Evolutionary conservation across 306 rosid species (phyloP), one percentile per base, ranked within the genome.

Genomic region (Arachis stenosperma): DNA sequence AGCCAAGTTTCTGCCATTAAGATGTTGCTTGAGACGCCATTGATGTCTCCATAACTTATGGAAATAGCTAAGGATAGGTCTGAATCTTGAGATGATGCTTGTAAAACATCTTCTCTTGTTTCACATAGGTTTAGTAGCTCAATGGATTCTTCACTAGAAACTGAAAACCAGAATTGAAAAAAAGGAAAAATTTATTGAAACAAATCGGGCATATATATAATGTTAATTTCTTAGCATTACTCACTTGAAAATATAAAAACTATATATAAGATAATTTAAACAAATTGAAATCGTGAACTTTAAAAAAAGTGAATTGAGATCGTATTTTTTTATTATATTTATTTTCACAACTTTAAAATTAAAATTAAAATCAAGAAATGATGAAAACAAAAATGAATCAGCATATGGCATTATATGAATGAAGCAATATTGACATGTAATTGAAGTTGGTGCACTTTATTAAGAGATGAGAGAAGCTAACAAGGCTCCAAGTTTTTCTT

Each of bases 1-100:
- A 93, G 90, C 97, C 97, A 89, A 10, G 11, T 75, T 81, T 93
- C 98, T 7, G 97, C 98, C 55, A 14, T 57, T 50, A 90, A 60
- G 74, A 90, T 82, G 84, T 79, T 84, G 71, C 58, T 70, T 11
- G 97, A 87, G 42, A 90, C 87, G 65, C 56, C 77, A 29, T 60
- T 75, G 67, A 93, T 87, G 65, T 86, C 65, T 61, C 3, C 75
- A 37, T 42, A 54, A 65, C 76, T 69, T 29, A 93, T 74, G 4
- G 84, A 73, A 87, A 90, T 86, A 67, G 98, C 97, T 37, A 82
- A 15, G 12, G 92, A 87, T 80, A 75, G 73, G 10, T 81, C 78
- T 33, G 37, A 33, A 48, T 82, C 33, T n/a, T 41, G 61, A 12
- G 55, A 50, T 66, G 81, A 59, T 8, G 75, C 73, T 78, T 66